Evolutionary conservation across 208 protist genomes (phyloP).

Genomic region (Jaenimonas drosophilae): DNA sequence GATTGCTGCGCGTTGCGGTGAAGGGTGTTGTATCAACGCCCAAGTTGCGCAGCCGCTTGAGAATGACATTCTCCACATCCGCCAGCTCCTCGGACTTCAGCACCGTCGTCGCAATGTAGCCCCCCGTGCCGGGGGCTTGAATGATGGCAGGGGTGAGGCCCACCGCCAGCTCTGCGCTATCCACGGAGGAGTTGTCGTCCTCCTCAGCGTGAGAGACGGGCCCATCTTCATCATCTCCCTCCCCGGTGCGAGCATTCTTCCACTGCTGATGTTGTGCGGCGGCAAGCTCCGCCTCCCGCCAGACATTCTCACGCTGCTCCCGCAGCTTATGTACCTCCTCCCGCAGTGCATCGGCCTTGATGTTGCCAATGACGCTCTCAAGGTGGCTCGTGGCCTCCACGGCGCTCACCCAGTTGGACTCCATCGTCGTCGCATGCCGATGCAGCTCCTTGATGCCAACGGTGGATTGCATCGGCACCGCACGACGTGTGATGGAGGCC

Average conservation of each 20-base stretch:
- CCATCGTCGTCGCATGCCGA: constrained; percentile 55
- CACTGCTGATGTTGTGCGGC: constrained; percentile 1
- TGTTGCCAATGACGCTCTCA: constrained; percentile 31
- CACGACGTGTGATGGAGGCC: constrained; percentile 25
- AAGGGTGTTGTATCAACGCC: constrained; percentile 51
- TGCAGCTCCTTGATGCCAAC: constrained; percentile 49
- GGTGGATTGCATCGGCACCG: constrained; percentile 29
- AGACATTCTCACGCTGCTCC: constrained; percentile 4
- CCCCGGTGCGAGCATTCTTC: background rate
- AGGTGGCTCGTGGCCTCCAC: constrained; percentile 52
- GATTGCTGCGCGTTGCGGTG: too few species aligned
- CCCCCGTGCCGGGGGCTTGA: constrained; percentile 7
- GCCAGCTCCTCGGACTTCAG: constrained; percentile 67
- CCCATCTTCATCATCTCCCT: background rate
- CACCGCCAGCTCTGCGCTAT: background rate
- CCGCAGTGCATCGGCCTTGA: constrained; percentile 39
- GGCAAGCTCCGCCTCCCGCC: constrained; percentile 3
- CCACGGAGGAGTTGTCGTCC: constrained; percentile 1
- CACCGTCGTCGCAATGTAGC: too few species aligned
- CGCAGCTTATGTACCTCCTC: constrained; percentile 16
- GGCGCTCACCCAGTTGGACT: constrained; percentile 65
- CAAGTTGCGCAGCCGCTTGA: constrained; percentile 39
- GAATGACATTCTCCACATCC: constrained; percentile 49
- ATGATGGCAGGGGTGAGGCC: constrained; percentile 4
- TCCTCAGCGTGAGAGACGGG: background rate